phyloP scores from a whole-genome alignment of 495 filamentous ascomycete genomes.

The Talaromyces ruber region DNA sequence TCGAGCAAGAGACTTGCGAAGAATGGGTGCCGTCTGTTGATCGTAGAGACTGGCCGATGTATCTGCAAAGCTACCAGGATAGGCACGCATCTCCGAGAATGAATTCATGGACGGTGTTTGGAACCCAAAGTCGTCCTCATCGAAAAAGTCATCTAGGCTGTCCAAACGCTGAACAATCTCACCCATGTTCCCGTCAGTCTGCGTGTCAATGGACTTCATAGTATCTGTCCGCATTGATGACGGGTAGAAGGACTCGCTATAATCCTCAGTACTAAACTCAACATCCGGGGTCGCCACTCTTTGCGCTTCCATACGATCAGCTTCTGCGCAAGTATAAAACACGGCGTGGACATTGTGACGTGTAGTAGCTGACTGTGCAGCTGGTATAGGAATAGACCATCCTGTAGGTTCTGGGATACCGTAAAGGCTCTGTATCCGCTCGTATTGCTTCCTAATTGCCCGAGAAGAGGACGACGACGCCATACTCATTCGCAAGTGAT shows the following conservation, averaged over 20 bases:
- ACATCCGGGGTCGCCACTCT: slow-evolving; percentile 74
- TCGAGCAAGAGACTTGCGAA: slow-evolving; percentile 69
- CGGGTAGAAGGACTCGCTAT: slow-evolving; percentile 68
- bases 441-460: slow-evolving; percentile 85
- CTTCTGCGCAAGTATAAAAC: slow-evolving; percentile 76
- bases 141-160: slow-evolving; percentile 92
- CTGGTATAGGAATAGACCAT: slow-evolving; percentile 93
- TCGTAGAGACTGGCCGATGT: slow-evolving; percentile 84
- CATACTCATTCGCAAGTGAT: slow-evolving; percentile 97
- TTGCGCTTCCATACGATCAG: slow-evolving; percentile 47
- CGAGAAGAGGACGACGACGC: slow-evolving; percentile 66
- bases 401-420: slow-evolving; percentile 93
- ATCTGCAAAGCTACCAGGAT: slow-evolving; percentile 59
- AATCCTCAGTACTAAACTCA: slow-evolving; percentile 87
- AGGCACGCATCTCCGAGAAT: slow-evolving; percentile 45
- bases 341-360: slow-evolving; percentile 91
- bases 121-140: slow-evolving; percentile 40
- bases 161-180: slow-evolving; percentile 87
- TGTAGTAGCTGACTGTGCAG: slow-evolving; percentile 74
- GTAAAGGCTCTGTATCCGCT: slow-evolving; percentile 86
- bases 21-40: slow-evolving; percentile 84
- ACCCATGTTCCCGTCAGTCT: slow-evolving; percentile 67
- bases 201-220: slow-evolving; percentile 83
- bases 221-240: slow-evolving; percentile 66
- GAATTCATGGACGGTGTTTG: slow-evolving; percentile 36